Evolutionary conservation across 2,329 filamentous ascomycete genomes (phyloP).

Genomic region (Talaromyces sp.): DNA sequence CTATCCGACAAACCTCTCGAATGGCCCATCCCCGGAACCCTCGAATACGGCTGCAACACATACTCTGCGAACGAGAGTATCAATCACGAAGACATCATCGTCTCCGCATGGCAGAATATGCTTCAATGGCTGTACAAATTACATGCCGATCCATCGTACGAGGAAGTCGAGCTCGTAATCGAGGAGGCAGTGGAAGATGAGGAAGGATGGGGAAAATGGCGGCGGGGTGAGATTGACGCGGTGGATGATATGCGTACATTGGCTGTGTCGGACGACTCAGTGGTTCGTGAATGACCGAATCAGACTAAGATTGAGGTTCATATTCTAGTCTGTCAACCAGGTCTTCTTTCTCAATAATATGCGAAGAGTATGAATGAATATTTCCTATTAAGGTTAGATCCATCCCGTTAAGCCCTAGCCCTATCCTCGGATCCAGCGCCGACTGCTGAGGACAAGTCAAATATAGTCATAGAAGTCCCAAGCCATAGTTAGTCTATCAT

Average conservation of each 20-base stretch:
- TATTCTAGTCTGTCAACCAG: too few relatives aligned
- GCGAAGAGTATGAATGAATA: too few relatives aligned
- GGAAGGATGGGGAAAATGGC: constrained; percentile 14
- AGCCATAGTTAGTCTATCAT: too few relatives aligned
- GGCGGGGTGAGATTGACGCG: background rate
- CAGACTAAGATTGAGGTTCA: background rate
- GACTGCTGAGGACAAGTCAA: background rate
- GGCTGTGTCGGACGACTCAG: background rate
- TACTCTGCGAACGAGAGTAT: constrained; percentile 62
- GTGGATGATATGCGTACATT: background rate
- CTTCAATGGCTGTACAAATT: constrained; percentile 59
- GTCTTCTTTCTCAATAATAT: too few relatives aligned
- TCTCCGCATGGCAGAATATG: constrained; percentile 50
- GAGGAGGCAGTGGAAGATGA: constrained; percentile 19
- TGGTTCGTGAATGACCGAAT: background rate
- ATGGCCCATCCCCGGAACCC: constrained; percentile 50
- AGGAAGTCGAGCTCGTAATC: constrained; percentile 33
- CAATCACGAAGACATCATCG: constrained; percentile 59
- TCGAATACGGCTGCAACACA: constrained; percentile 59
- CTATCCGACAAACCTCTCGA: constrained; percentile 50
- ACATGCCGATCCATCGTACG: constrained; percentile 40
- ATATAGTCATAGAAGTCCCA: too few relatives aligned
- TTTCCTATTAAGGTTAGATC: background rate
- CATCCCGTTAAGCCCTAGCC: background rate
- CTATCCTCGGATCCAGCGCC: background rate